phyloP scores from a whole-genome alignment of 352 stramenopile genomes.

The Phytophthora hybrid region DNA sequence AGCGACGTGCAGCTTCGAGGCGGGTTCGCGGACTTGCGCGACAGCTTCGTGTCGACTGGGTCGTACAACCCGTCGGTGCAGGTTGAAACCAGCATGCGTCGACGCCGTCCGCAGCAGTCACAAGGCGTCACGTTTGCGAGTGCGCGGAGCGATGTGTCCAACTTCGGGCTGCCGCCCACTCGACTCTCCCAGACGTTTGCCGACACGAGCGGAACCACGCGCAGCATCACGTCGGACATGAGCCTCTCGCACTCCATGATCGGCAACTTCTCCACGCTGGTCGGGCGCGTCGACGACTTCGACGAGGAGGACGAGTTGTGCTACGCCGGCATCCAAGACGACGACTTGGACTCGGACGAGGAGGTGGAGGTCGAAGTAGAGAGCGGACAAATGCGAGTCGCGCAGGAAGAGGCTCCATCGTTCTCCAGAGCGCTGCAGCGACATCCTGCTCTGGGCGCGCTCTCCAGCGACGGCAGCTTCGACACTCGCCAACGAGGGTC shows the following conservation, averaged over 20 bases:
- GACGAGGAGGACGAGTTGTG: slow-evolving; percentile 56
- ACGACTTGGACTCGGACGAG: too few species aligned
- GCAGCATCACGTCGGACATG: slow-evolving; percentile 63
- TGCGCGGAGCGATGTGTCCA: slow-evolving; percentile 39
- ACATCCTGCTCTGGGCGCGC: too few species aligned
- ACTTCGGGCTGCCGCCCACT: slow-evolving; percentile 49
- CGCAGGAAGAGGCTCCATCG: too few species aligned
- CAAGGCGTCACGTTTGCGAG: slow-evolving; percentile 38
- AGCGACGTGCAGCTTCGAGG: slow-evolving; percentile 37
- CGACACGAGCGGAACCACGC: slow-evolving; percentile 38
- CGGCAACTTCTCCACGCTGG: slow-evolving; percentile 75
- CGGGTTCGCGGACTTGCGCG: slow-evolving; percentile 44
- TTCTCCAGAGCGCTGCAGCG: too few species aligned
- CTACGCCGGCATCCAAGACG: too few species aligned
- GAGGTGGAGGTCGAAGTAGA: too few species aligned
- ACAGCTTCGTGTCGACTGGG: too few species aligned
- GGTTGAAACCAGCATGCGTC: slow-evolving; percentile 31
- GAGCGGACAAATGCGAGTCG: too few species aligned
- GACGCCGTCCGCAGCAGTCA: slow-evolving; percentile 36
- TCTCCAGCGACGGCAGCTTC: too few species aligned
- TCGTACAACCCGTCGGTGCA: too few species aligned
- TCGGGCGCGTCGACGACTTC: slow-evolving; percentile 69
- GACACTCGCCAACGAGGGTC: too few species aligned
- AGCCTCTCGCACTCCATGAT: slow-evolving; percentile 80
- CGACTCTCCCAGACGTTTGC: slow-evolving; percentile 59